phyloP scores from a whole-genome alignment of 805 yeast species.

The Suhomyces prunicola region DNA sequence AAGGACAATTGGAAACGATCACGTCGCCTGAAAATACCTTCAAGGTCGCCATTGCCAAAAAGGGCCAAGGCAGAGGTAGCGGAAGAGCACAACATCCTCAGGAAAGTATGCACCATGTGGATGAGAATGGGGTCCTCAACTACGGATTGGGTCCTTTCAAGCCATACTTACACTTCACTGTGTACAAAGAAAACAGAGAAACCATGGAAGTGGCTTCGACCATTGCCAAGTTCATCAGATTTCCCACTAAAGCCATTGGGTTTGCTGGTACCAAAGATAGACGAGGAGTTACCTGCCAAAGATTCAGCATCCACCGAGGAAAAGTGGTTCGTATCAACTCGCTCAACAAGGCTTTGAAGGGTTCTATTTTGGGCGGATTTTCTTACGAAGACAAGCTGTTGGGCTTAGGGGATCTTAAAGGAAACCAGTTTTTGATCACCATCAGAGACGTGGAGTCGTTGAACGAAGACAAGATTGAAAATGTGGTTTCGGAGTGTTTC shows the following conservation, averaged over 20 bases:
- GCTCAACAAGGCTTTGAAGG: constrained; percentile 71
- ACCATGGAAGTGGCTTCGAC: constrained; percentile 91
- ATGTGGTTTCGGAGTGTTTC: constrained; percentile 51
- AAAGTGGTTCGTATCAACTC: constrained; percentile 72
- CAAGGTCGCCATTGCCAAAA: constrained; percentile 53
- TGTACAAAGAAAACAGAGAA: constrained; percentile 93
- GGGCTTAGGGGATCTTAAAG: constrained; percentile 77
- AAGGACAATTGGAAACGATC: constrained; percentile 70
- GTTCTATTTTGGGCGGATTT: constrained; percentile 79
- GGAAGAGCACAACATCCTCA: constrained; percentile 36
- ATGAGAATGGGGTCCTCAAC: constrained; percentile 53
- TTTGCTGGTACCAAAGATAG: constrained; percentile 97
- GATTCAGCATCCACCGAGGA: constrained; percentile 63
- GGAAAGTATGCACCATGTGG: constrained; percentile 38
- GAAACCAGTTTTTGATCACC: constrained; percentile 86
- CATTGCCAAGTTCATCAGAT: constrained; percentile 66
- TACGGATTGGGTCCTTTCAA: constrained; percentile 74
- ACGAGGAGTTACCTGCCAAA: constrained; percentile 92
- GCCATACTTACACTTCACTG: constrained; percentile 67
- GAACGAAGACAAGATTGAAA: constrained; percentile 35
- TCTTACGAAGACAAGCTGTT: constrained; percentile 59
- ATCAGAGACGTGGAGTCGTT: constrained; percentile 63
- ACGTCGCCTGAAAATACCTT: constrained; percentile 70
- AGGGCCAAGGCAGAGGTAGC: constrained; percentile 30
- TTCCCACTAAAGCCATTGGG: constrained; percentile 67